Conservation (phyloP, 345 rosid genomes). For the Firmiana major region DNA sequence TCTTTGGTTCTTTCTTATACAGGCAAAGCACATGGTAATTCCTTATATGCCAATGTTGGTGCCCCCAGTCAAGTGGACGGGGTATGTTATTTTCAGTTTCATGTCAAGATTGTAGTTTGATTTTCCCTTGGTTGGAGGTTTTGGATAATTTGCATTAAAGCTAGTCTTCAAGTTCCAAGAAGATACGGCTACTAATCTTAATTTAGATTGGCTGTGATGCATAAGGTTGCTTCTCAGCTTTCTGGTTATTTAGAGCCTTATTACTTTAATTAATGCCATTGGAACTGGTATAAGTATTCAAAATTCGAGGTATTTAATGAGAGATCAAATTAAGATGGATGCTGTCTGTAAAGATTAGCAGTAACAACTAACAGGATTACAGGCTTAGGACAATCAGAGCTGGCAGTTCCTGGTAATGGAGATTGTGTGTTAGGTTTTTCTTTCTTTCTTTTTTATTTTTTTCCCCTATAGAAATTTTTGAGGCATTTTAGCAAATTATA, state of each 20-base stretch:
- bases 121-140: conserved; percentile 9
- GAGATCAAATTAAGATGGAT: neutral
- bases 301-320: neutral
- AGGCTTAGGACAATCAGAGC: neutral
- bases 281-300: neutral
- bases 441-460: no score
- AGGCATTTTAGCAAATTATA: neutral
- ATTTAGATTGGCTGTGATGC: neutral
- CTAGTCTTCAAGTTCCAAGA: conserved; percentile 2
- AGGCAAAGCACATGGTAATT: conserved; percentile 96
- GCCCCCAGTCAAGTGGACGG: conserved; percentile 90
- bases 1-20: conserved; percentile 29
- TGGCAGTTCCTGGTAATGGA: neutral
- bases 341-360: neutral
- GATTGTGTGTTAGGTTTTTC: neutral
- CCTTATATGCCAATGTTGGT: conserved; percentile 99
- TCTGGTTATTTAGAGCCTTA: neutral
- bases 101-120: conserved; percentile 13
- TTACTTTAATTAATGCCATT: neutral
- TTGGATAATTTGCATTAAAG: neutral
- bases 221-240: neutral
- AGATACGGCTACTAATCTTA: neutral
- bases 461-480: neutral
- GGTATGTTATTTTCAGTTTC: conserved; percentile 47
- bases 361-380: neutral